phyloP scores from a whole-genome alignment of 2,329 filamentous ascomycete species.

The Paecilomyces sp. region DNA sequence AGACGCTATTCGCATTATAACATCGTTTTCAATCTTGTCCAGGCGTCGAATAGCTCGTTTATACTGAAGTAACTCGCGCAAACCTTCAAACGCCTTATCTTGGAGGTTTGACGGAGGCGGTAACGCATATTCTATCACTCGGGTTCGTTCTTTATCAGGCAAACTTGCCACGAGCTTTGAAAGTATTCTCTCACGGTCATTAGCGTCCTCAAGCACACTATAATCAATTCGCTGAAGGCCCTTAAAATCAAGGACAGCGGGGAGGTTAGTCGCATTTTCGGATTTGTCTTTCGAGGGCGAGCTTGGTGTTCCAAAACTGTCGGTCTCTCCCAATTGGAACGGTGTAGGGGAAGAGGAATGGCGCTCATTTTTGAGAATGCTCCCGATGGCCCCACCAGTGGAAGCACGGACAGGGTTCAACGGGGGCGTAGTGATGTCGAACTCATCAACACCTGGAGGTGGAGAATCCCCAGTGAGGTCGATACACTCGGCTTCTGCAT shows the following conservation, averaged over 20 bases:
- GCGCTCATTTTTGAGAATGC: background rate
- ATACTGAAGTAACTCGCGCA: constrained; percentile 9
- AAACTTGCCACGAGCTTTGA: constrained; percentile 20
- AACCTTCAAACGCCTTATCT: constrained; percentile 7
- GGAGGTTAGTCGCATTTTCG: constrained; percentile 2
- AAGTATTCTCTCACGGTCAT: constrained; percentile 30
- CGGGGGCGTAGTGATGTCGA: constrained; percentile 27
- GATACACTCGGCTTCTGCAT: constrained; percentile 14
- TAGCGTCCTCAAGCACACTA: constrained; percentile 25
- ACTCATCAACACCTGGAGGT: constrained; percentile 9
- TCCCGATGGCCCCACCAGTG: background rate
- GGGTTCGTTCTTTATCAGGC: constrained; percentile 11
- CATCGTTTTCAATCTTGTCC: constrained; percentile 1
- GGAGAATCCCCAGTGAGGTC: constrained; percentile 27
- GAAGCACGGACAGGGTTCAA: constrained; percentile 15
- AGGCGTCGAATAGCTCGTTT: constrained; percentile 5
- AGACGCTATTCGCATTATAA: constrained; percentile 17
- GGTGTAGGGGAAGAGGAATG: background rate
- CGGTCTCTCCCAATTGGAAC: background rate
- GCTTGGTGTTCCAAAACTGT: background rate
- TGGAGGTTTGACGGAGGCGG: constrained; percentile 8
- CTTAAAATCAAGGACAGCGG: constrained; percentile 15
- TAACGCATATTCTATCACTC: constrained; percentile 8
- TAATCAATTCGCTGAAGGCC: constrained; percentile 26
- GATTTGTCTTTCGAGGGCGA: background rate